phyloP scores from a whole-genome alignment of 2,329 filamentous ascomycete genomes.

The Rasamsonia emersonii region DNA sequence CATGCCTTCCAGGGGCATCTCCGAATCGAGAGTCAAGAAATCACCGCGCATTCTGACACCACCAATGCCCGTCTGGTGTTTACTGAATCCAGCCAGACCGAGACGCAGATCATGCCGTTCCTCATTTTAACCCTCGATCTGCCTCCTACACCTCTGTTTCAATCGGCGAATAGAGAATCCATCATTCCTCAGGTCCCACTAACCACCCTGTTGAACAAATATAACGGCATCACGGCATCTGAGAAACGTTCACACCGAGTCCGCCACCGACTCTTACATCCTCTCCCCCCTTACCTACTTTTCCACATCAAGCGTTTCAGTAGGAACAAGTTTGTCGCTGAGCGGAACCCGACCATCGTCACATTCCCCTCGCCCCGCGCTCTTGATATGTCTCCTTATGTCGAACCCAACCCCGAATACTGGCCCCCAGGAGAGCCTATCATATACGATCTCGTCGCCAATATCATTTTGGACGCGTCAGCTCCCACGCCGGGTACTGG shows the following conservation, averaged over 20 bases:
- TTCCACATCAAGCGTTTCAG: conserved; percentile 98
- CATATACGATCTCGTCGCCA: conserved; percentile 90
- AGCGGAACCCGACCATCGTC: conserved; percentile 96
- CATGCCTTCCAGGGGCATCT: conserved; percentile 88
- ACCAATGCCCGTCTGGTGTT: conserved; percentile 79
- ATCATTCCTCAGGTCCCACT: conserved; percentile 79
- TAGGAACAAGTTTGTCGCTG: conserved; percentile 90
- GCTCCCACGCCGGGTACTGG: conserved; percentile 58
- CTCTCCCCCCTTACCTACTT: conserved; percentile 79
- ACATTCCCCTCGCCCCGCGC: conserved; percentile 80
- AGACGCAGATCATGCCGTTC: conserved; percentile 69
- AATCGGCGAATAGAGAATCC: conserved; percentile 87
- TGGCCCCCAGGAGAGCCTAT: conserved; percentile 72
- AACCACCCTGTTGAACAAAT: conserved; percentile 76
- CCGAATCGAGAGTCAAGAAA: conserved; percentile 86
- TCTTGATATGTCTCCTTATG: conserved; percentile 82
- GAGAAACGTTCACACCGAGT: conserved; percentile 83
- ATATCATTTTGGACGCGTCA: conserved; percentile 56
- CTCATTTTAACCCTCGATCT: conserved; percentile 89
- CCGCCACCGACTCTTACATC: conserved; percentile 81
- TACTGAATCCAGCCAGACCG: conserved; percentile 77
- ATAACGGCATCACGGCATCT: conserved; percentile 79
- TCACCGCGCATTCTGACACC: conserved; percentile 79
- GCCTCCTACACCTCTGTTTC: conserved; percentile 85
- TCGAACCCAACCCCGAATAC: conserved; percentile 71